Evolutionary conservation across 2,329 filamentous ascomycete genomes (phyloP).

Genomic region (Claviceps sp.): DNA sequence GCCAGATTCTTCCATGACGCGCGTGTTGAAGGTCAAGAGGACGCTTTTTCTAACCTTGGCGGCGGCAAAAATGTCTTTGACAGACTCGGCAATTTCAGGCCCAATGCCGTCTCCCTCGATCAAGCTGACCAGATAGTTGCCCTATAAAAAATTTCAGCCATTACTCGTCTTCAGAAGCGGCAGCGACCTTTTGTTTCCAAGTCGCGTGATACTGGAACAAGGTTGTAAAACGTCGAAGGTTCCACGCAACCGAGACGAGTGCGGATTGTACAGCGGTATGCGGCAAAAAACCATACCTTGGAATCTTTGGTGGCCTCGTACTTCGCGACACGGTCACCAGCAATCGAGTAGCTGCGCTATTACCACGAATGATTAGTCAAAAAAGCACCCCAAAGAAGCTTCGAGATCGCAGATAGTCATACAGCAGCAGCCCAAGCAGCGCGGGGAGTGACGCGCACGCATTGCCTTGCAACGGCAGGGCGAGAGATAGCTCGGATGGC

Average conservation of each 20-base stretch:
- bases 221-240: conserved; percentile 1
- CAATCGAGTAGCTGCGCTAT: conserved; percentile 51
- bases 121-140: conserved; percentile 88
- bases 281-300: conserved; percentile 47
- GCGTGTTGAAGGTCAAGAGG: neutral
- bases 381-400: neutral
- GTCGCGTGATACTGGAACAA: conserved; percentile 12
- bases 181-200: neutral
- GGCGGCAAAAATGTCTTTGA: conserved; percentile 97
- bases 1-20: neutral
- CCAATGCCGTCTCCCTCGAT: conserved; percentile 99
- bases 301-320: conserved; percentile 84
- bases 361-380: conserved; percentile 22
- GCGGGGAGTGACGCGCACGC: conserved; percentile 55
- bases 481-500: conserved; percentile 65
- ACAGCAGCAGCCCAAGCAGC: conserved; percentile 28
- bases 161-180: neutral
- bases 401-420: conserved; percentile 11
- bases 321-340: conserved; percentile 66
- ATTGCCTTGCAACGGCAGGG: conserved; percentile 59
- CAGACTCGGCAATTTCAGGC: conserved; percentile 91
- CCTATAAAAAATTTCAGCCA: conserved; percentile 34
- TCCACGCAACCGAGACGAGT: neutral
- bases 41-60: conserved; percentile 54
- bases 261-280: neutral